These are phyloP conservation scores for Cytospora mali DNA, from an alignment of 2,329 filamentous ascomycete species.

Conservation along the genomic window DNA sequence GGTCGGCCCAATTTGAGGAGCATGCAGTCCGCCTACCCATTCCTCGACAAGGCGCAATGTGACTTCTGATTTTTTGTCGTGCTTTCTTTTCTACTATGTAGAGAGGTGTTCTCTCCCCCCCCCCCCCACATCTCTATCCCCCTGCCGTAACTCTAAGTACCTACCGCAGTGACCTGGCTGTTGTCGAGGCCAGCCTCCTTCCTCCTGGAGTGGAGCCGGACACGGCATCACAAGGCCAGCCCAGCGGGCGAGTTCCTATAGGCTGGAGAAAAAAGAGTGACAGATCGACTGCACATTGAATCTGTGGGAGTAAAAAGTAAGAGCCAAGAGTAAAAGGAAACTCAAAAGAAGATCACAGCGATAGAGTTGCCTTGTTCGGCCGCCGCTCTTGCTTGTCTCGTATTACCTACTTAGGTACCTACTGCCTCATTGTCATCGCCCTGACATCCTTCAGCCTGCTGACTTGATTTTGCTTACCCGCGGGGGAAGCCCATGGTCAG, in stretches of 20 bases:
- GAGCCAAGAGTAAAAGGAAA: neutral
- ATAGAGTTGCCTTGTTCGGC: constrained; percentile 15
- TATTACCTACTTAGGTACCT: too few species aligned
- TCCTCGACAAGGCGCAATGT: neutral
- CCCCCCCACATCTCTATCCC: too few species aligned
- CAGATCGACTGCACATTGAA: neutral
- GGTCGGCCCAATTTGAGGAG: neutral
- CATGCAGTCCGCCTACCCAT: neutral
- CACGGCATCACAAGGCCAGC: neutral
- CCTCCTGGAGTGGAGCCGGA: constrained; percentile 8
- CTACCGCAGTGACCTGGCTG: too few species aligned
- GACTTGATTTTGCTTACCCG: constrained; percentile 8
- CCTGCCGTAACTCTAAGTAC: neutral
- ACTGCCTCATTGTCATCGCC: constrained; percentile 4
- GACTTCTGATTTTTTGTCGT: too few species aligned
- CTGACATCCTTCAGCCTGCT: constrained; percentile 3
- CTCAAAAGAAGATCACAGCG: neutral
- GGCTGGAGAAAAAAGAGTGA: neutral
- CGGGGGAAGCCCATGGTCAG: neutral
- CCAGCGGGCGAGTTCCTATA: neutral
- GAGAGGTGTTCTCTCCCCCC: neutral
- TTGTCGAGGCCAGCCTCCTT: constrained; percentile 9
- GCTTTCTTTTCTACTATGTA: neutral
- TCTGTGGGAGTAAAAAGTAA: neutral
- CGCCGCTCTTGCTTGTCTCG: constrained; percentile 2